Conservation (phyloP, 352 stramenopile species). For the Phytophthora podocarpi region DNA sequence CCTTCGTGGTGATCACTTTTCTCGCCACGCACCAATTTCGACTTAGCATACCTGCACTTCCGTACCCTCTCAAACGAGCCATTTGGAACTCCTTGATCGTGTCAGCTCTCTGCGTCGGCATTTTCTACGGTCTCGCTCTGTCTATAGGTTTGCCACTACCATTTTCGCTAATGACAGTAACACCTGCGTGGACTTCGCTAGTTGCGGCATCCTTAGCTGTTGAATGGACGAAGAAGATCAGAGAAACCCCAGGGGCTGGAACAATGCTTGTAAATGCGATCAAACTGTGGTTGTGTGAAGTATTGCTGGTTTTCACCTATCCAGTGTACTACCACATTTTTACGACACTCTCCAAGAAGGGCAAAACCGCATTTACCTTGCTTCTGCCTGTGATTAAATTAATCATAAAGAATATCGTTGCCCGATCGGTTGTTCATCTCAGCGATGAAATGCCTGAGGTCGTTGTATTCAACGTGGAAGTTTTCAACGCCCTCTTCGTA, state of each 20-base stretch:
- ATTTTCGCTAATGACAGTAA: no score
- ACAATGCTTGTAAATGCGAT: conserved; percentile 7
- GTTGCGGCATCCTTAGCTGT: no score
- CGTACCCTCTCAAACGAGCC: not conserved
- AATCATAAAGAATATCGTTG: not conserved
- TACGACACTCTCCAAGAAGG: not conserved
- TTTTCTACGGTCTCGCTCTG: no score
- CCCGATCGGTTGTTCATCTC: conserved; percentile 1
- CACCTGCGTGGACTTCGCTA: no score
- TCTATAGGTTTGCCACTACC: no score
- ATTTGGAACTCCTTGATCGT: not conserved
- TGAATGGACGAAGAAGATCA: conserved; percentile 12
- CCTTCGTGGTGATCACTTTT: conserved; percentile 13
- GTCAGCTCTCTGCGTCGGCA: no score
- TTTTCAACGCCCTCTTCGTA: conserved; percentile 1
- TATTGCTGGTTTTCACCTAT: not conserved
- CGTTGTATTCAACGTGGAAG: conserved; percentile 1
- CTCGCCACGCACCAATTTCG: conserved; percentile 12
- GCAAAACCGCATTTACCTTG: not conserved
- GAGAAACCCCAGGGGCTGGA: not conserved
- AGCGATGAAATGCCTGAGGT: conserved; percentile 1
- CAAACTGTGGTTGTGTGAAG: conserved; percentile 6
- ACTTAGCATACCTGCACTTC: not conserved
- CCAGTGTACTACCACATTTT: not conserved
- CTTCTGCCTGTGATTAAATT: not conserved